A percentile compares a stretch with the other conserved stretches of the same genome.
Evolutionary conservation across 2,329 filamentous ascomycete species (phyloP).

Genomic region (Rutstroemia sp.): DNA sequence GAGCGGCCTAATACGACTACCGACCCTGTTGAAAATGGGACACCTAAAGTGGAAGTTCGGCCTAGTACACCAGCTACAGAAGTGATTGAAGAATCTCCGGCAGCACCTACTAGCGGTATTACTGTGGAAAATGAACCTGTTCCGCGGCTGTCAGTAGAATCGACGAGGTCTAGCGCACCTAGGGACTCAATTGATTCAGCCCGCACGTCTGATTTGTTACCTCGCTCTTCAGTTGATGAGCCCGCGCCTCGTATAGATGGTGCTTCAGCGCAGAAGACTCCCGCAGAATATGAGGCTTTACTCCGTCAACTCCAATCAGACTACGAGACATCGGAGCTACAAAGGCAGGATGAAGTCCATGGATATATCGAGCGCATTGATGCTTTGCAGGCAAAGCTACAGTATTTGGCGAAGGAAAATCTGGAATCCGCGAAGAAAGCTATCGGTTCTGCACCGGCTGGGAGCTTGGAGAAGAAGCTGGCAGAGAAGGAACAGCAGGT

Average conservation of each 20-base stretch:
- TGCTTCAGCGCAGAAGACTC: slow-evolving; percentile 9
- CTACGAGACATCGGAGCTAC: slow-evolving; percentile 25
- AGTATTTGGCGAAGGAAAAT: slow-evolving; percentile 77
- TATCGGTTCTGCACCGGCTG: slow-evolving; percentile 52
- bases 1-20: not conserved
- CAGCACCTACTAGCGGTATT: slow-evolving; percentile 10
- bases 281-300: slow-evolving; percentile 33
- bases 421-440: slow-evolving; percentile 67
- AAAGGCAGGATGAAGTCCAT: slow-evolving; percentile 76
- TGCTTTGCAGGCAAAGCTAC: slow-evolving; percentile 81
- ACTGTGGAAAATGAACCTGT: slow-evolving; percentile 17
- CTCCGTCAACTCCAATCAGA: slow-evolving; percentile 31
- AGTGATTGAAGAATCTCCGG: not conserved
- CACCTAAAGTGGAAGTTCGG: slow-evolving; percentile 15
- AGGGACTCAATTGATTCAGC: slow-evolving; percentile 20
- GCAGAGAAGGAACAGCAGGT: slow-evolving; percentile 89
- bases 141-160: slow-evolving; percentile 25
- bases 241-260: slow-evolving; percentile 12
- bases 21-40: not conserved
- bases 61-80: slow-evolving; percentile 8
- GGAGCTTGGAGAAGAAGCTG: slow-evolving; percentile 68
- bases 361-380: slow-evolving; percentile 84
- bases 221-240: slow-evolving; percentile 27
- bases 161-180: slow-evolving; percentile 20
- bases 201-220: slow-evolving; percentile 14